phyloP scores from a whole-genome alignment of 495 filamentous ascomycete species.

The Neurospora sp. region DNA sequence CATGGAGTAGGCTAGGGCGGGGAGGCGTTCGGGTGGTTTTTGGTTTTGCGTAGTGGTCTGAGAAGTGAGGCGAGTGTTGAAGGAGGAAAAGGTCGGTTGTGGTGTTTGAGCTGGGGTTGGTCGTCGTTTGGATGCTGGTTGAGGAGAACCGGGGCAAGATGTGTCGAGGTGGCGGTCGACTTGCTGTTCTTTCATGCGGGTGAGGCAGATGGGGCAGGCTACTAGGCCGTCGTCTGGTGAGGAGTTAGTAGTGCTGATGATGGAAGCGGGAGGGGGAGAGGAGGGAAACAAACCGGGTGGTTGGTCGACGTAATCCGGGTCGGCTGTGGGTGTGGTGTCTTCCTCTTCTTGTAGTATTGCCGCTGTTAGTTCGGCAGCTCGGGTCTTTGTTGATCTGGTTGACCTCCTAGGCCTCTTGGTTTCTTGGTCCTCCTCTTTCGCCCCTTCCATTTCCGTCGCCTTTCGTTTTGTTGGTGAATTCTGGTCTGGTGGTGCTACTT shows the following conservation, averaged over 20 bases:
- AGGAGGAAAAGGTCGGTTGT: conserved; percentile 2
- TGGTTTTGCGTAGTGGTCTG: background rate
- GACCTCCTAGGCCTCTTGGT: conserved; percentile 39
- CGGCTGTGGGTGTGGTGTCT: conserved; percentile 14
- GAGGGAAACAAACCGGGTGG: conserved; percentile 13
- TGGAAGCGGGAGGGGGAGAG: background rate
- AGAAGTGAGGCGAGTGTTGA: conserved; percentile 1
- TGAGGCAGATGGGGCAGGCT: conserved; percentile 69
- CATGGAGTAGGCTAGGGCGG: conserved; percentile 69
- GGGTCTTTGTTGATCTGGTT: conserved; percentile 30
- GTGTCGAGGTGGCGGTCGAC: conserved; percentile 74
- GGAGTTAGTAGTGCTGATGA: conserved; percentile 8
- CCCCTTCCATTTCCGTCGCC: conserved; percentile 35
- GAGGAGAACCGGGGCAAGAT: conserved; percentile 33
- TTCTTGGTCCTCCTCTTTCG: conserved; percentile 11
- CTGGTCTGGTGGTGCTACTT: background rate
- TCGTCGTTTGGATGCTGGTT: conserved; percentile 13
- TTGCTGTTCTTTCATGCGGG: conserved; percentile 62
- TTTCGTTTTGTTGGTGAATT: conserved; percentile 38
- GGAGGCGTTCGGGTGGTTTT: conserved; percentile 44
- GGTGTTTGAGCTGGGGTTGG: conserved; percentile 4
- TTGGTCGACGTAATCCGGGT: conserved; percentile 16
- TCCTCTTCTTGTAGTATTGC: conserved; percentile 26
- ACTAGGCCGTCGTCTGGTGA: conserved; percentile 60
- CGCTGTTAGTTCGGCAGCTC: conserved; percentile 23